phyloP scores from a whole-genome alignment of 1,139 yeast species.

The Yarrowia galli region DNA sequence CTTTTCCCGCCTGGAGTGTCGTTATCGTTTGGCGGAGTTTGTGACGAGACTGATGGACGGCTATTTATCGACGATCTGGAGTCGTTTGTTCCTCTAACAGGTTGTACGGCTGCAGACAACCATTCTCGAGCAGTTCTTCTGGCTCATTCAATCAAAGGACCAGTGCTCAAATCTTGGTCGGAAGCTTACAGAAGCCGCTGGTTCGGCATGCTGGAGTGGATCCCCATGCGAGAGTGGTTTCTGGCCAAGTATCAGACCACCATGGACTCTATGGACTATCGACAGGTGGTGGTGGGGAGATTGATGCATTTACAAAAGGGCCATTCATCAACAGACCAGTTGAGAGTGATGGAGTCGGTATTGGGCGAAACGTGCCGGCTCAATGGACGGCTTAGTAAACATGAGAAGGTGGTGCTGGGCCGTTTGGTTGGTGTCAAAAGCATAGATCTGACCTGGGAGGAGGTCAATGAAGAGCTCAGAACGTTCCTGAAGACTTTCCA shows the following conservation, averaged over 20 bases:
- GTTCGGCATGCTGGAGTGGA: slow-evolving; percentile 35
- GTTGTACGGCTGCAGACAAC: neutral
- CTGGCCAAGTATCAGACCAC: slow-evolving; percentile 30
- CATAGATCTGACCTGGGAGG: neutral
- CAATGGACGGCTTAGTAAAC: neutral
- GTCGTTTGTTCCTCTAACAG: slow-evolving; percentile 10
- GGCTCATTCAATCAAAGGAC: neutral
- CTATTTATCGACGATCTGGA: slow-evolving; percentile 24
- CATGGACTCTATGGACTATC: slow-evolving; percentile 25
- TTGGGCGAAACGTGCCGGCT: slow-evolving; percentile 8
- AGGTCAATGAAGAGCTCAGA: slow-evolving; percentile 13
- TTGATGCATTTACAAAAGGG: slow-evolving; percentile 19
- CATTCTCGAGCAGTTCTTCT: slow-evolving; percentile 25
- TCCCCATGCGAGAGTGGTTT: slow-evolving; percentile 20
- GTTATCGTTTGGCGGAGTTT: slow-evolving; percentile 6
- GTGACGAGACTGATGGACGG: slow-evolving; percentile 23
- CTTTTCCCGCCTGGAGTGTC: slow-evolving; percentile 8
- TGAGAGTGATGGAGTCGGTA: neutral
- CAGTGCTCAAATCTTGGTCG: neutral
- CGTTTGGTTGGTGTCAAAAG: neutral
- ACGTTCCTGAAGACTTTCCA: slow-evolving; percentile 4
- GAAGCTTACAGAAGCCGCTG: slow-evolving; percentile 17
- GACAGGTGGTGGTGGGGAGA: slow-evolving; percentile 12
- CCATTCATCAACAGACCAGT: neutral
- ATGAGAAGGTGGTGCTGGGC: slow-evolving; percentile 9